Evolutionary conservation across 345 rosid species (phyloP), one percentile per base, ranked within the genome.

Genomic region (Hibiscus mutabilis): DNA sequence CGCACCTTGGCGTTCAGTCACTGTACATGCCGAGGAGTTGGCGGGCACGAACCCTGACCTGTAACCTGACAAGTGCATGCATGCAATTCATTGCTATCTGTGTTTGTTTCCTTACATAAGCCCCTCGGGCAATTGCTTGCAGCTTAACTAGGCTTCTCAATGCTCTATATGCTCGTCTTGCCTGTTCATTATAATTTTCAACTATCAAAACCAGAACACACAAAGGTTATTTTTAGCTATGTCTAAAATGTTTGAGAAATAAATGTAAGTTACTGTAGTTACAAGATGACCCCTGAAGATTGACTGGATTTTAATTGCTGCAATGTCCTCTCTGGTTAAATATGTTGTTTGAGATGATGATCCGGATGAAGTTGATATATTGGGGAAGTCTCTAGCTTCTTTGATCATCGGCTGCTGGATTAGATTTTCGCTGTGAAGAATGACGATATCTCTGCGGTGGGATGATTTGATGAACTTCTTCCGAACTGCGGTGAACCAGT

Each of bases 261-360:
- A 52, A 60, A 70, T 29, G 6, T 15, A 18, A 40, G 35, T 10
- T 22, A 2, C 33, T 15, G 21, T 62, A 49, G 75, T 67, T 81
- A 88, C 98, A 70, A 93, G 91, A 80, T 89, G 97, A 27, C 89
- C 96, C 80, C 98, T 81, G 89, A 91, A 93, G 70, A 52, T 61
- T 3, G 98, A 77, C 83, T 91, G 98, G 82, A 93, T 87, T 78
- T 78, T 91, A 55, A 77, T 71, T 62, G 96, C 98, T 6, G 98
- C 91, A 11, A 58, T 22, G 29, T 86, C 85, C 70, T 86, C 85
- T 59, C 27, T 60, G 37, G 77, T 63, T 60, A 61, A 67, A 22
- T 24, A 57, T 65, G 53, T 71, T 64, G 19, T 65, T 2, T 7
- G 63, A 5, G 67, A 14, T 3, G 44, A 14, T 8, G 25, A 12